Evolutionary conservation across 768 basidiomycete species (phyloP).

Genomic region (Boletus pseudopeckii): DNA sequence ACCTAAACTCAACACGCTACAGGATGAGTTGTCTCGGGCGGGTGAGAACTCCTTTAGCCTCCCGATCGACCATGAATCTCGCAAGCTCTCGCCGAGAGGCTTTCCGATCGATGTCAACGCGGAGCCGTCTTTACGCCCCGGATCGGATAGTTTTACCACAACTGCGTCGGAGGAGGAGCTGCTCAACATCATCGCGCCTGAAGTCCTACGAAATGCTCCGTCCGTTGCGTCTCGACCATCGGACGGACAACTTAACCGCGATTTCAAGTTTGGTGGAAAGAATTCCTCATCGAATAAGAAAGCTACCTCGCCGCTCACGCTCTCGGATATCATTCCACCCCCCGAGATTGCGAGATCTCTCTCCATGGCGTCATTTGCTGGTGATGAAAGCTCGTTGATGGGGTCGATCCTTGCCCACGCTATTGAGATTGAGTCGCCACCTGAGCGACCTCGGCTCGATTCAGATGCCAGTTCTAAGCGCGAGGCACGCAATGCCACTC

Average conservation of each 20-base stretch:
- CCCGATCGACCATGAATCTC: conserved; percentile 16
- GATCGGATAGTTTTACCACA: conserved; percentile 33
- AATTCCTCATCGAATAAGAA: conserved; percentile 14
- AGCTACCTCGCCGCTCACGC: conserved; percentile 39
- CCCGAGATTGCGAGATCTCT: conserved; percentile 47
- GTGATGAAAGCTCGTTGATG: conserved; percentile 51
- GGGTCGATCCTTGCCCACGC: conserved; percentile 54
- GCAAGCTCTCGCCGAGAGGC: conserved; percentile 10
- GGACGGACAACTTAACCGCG: conserved; percentile 63
- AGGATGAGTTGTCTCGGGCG: conserved; percentile 25
- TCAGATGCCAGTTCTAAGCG: conserved; percentile 45
- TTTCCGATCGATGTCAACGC: conserved; percentile 26
- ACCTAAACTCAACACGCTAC: conserved; percentile 44
- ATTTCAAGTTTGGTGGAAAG: conserved; percentile 73
- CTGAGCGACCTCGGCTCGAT: conserved; percentile 35
- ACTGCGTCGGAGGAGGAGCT: conserved; percentile 35
- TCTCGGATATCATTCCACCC: conserved; percentile 77
- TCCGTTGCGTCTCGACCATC: conserved; percentile 47
- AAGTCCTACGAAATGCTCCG: conserved; percentile 19
- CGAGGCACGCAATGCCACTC: conserved; percentile 21
- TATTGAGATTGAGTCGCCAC: conserved; percentile 34
- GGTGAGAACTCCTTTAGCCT: conserved; percentile 24
- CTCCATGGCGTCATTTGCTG: conserved; percentile 42
- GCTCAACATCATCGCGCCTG: conserved; percentile 10
- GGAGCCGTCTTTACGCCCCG: conserved; percentile 39